phyloP scores from a whole-genome alignment of 192 early-diverging fungal genomes.

The Thamnidium elegans region DNA sequence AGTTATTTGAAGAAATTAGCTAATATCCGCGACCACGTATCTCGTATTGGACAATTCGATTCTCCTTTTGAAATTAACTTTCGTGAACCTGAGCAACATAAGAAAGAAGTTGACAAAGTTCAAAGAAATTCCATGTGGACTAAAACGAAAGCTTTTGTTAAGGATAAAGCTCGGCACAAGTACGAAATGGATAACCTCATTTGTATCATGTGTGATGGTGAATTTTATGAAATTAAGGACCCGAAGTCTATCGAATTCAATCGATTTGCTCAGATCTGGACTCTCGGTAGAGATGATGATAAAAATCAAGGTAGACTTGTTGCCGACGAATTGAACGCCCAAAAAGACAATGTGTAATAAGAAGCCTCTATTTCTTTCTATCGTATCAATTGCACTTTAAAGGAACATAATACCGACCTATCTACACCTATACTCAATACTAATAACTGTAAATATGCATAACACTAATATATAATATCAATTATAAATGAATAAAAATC shows the following conservation, averaged over 20 bases:
- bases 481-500: no score
- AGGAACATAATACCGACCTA: no score
- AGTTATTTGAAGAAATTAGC: conserved; percentile 66
- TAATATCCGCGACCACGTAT: conserved; percentile 48
- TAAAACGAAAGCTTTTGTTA: conserved; percentile 15
- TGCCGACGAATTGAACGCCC: conserved; percentile 19
- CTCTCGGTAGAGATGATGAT: conserved; percentile 45
- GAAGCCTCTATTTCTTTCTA: no score
- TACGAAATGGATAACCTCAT: conserved; percentile 44
- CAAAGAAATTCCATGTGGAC: conserved; percentile 23
- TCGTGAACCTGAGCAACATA: conserved; percentile 30
- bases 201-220: conserved; percentile 76
- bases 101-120: conserved; percentile 25
- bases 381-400: no score
- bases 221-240: conserved; percentile 67
- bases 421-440: no score
- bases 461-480: no score
- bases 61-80: conserved; percentile 56
- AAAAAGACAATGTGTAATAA: not conserved
- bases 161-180: conserved; percentile 20
- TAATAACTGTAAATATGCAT: no score
- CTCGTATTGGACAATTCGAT: conserved; percentile 66
- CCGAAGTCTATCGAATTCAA: conserved; percentile 57
- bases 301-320: conserved; percentile 25
- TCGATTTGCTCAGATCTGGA: conserved; percentile 66